Conservation (phyloP, 306 rosid species). For the Lablab purpureus region DNA sequence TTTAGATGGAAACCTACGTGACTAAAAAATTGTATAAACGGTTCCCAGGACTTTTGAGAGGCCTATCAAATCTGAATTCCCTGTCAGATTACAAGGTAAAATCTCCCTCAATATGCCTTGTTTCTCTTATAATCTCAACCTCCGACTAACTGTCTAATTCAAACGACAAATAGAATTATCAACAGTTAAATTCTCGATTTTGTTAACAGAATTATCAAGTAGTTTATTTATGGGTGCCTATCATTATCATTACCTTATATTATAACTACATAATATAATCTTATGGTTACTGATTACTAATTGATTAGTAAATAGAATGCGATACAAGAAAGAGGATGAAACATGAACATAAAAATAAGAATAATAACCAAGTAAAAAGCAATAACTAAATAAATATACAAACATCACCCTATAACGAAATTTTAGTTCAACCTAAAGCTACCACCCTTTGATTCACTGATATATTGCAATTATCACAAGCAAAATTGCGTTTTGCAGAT, state of each 20-base stretch:
- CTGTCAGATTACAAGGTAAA: too few relatives aligned
- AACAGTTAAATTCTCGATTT: too few relatives aligned
- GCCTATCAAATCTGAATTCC: not conserved
- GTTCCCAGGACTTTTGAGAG: not conserved
- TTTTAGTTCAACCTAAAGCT: constrained; percentile 38
- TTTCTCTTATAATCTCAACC: not conserved
- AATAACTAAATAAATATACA: constrained; percentile 13
- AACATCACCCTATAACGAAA: not conserved
- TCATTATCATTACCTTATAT: constrained; percentile 6
- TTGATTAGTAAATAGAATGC: not conserved
- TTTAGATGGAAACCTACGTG: too few relatives aligned
- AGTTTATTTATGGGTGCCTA: not conserved
- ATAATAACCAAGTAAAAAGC: not conserved
- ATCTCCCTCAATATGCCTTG: not conserved
- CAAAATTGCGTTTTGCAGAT: constrained; percentile 47
- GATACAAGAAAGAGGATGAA: not conserved
- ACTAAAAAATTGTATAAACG: too few relatives aligned
- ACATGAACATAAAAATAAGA: not conserved
- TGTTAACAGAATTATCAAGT: too few relatives aligned
- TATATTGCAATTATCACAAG: constrained; percentile 55
- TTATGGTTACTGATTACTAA: not conserved
- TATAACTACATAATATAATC: not conserved
- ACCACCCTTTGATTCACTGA: constrained; percentile 45
- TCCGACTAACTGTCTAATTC: not conserved
- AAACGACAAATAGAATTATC: too few relatives aligned